Evolutionary conservation across 176 grass and related monocot species (phyloP).

Genomic region (Alloteropsis semialata): DNA sequence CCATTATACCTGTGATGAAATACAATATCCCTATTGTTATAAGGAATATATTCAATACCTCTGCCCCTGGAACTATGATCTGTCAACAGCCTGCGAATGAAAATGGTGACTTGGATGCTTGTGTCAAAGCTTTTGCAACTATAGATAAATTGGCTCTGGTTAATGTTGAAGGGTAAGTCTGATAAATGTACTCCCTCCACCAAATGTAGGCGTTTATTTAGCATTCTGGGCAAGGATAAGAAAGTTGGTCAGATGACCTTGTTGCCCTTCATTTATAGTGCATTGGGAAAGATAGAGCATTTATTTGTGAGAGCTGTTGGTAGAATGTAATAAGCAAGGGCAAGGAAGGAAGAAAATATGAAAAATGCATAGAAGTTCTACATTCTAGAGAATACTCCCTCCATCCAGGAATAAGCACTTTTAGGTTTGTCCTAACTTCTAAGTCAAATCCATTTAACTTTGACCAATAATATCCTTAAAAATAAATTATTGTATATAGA

Average conservation of each 20-base stretch:
- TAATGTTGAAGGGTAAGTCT: conserved; percentile 81
- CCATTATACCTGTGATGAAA: conserved; percentile 90
- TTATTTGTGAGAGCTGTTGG: too few species aligned
- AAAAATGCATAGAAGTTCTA: too few species aligned
- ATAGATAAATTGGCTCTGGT: conserved; percentile 80
- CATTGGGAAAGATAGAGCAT: neutral
- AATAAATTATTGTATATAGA: too few species aligned
- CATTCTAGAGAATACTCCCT: too few species aligned
- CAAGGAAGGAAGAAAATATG: too few species aligned
- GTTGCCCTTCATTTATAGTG: neutral
- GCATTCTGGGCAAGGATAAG: neutral
- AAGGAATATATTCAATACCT: conserved; percentile 83
- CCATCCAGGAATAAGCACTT: too few species aligned
- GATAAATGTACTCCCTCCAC: neutral
- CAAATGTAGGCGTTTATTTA: neutral
- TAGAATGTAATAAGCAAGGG: too few species aligned
- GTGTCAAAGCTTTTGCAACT: conserved; percentile 84
- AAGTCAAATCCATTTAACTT: too few species aligned
- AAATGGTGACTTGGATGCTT: conserved; percentile 54
- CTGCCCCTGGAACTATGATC: conserved; percentile 72
- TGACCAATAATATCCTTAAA: too few species aligned
- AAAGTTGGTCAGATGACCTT: neutral
- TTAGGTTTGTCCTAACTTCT: too few species aligned
- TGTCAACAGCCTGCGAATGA: conserved; percentile 60
- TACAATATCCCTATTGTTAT: conserved; percentile 73